Base-by-base conservation (phyloP, 345 rosid genomes). In the Bruguiera parviflora region DNA sequence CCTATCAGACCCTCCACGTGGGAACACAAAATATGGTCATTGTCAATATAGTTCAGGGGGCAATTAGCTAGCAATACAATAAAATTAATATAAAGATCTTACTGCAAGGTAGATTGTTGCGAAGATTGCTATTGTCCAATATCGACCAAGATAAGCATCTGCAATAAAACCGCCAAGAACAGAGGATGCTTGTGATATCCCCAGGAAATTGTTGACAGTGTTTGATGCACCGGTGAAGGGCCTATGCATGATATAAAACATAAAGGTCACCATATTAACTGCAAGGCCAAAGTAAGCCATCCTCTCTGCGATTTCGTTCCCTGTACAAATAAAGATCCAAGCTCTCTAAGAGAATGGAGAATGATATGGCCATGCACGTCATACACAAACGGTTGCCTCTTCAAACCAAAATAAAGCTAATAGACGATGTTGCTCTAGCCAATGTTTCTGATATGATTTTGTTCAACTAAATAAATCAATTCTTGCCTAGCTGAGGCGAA, bases 281-380 rank as follows among this genome's bases (percentile, higher is more conserved):
- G 98, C 86, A 8, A 93, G 81, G 29, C 98, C 98, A 25, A 87
- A 93, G 72, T 93, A 93, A 25, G 96, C 96, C 97, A 93, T 89
- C 73, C 97, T 84, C 82, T 90, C 98, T 21, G 98, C 97, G 92
- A 89, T 89, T 77, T 93, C 98, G 72, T 93, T 92, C 63, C 98
- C 98, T 90, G 87, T 24, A 68, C 66, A 29, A 28, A 58, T 8
- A 64, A 32, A 58, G 20, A 62, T 35, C 43, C 57, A 55, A 58
- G 5, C 43, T 65, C 47, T 10, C 51, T 24, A 32, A 68, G 20
- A 11, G 31, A 19, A 24, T 8, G 13, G 49, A 11, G 49, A 43
- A 43, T 43, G 49, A 43, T 39, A 11, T 39, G 47, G 47, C 47
- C 47, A 39, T 39, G 47, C 47, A 11, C 3, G 15, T 13, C 10